Base-by-base conservation (phyloP, 2,329 filamentous ascomycete species). In the Lecanicillium sp. region DNA sequence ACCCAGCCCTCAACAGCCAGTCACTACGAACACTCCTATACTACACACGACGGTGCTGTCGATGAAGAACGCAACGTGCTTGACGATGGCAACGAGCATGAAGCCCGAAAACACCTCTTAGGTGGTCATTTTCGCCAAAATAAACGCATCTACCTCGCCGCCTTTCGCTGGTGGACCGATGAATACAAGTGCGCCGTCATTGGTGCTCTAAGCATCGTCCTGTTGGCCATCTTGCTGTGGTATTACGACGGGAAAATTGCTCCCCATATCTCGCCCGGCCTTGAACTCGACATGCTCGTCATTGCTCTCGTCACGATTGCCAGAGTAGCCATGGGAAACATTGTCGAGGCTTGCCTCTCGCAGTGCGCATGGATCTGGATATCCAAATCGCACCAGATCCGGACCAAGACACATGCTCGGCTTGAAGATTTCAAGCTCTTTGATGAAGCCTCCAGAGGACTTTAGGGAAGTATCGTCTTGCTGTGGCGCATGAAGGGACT, bases 321-420 rank as follows among this genome's bases (percentile, higher is more conserved):
- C 6, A 55, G 60, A 12, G 49, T 64, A 3, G 54, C 58, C 13
- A 54, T 65, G 35, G 56, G 53, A 27, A 55, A 45, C 5, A 54
- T 64, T 10, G 51, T 64, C 29, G 59, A 63, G 40, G 51, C 54
- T 1, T 58, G 55, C 32, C 43, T 64, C 33, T 56, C 58, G 39
- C 61, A 65, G 44, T 58, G 51, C 11, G 60, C 60, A 7, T 65
- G 61, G 61, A 58, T 64, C 6, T 64, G 60, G 60, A 56, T 62
- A 1, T 58, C 58, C 4, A 55, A 58, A 18, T 52, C 54, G 14
- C 55, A 57, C n/a, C 56, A 59, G 41, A 33, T 39, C 12, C 45
- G 54, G 11, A 54, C 55, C 3, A 52, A 48, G 3, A 54, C 52
- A 5, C 50, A 52, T n/a, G 60, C 61, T 2, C 51, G 48, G 10